phyloP scores from a whole-genome alignment of 2,329 filamentous ascomycete species.

The Oidium heveae region DNA sequence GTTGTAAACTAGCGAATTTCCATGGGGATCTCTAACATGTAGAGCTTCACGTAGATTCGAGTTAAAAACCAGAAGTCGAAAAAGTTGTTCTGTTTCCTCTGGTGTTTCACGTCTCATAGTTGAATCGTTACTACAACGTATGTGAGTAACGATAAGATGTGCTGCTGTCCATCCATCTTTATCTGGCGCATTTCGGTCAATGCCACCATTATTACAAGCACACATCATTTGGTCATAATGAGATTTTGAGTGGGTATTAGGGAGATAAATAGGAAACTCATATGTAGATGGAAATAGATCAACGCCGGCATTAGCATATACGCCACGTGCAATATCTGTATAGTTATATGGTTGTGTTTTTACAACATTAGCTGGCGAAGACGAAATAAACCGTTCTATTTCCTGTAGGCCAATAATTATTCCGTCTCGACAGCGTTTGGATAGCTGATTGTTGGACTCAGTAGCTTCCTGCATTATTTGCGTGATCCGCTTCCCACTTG shows the following conservation, averaged over 20 bases:
- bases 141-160: slow-evolving; percentile 5
- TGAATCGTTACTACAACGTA: slow-evolving; percentile 3
- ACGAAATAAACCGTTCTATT: slow-evolving; percentile 3
- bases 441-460: slow-evolving; percentile 3
- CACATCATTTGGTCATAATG: slow-evolving; percentile 7
- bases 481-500: slow-evolving; percentile 4
- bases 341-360: slow-evolving; percentile 5
- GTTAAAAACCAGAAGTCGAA: slow-evolving; percentile 5
- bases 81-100: slow-evolving; percentile 5
- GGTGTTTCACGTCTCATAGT: slow-evolving; percentile 3
- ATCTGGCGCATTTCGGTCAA: slow-evolving; percentile 7
- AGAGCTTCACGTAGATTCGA: slow-evolving; percentile 5
- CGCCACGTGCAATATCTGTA: slow-evolving; percentile 8
- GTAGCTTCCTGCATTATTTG: slow-evolving; percentile 7
- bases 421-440: slow-evolving; percentile 3
- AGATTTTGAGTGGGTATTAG: slow-evolving; percentile 5
- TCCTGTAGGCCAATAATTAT: slow-evolving; percentile 7
- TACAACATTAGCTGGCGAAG: background rate
- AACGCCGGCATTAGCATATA: slow-evolving; percentile 3
- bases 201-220: slow-evolving; percentile 5
- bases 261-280: background rate
- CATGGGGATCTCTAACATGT: slow-evolving; percentile 7
- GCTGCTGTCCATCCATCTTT: slow-evolving; percentile 7
- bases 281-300: slow-evolving; percentile 1
- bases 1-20: slow-evolving; percentile 7